Percentiles rank a stretch among this genome's conserved stretches.
Conservation (phyloP, 352 stramenopile genomes). For the Globisporangium acanthophoron region DNA sequence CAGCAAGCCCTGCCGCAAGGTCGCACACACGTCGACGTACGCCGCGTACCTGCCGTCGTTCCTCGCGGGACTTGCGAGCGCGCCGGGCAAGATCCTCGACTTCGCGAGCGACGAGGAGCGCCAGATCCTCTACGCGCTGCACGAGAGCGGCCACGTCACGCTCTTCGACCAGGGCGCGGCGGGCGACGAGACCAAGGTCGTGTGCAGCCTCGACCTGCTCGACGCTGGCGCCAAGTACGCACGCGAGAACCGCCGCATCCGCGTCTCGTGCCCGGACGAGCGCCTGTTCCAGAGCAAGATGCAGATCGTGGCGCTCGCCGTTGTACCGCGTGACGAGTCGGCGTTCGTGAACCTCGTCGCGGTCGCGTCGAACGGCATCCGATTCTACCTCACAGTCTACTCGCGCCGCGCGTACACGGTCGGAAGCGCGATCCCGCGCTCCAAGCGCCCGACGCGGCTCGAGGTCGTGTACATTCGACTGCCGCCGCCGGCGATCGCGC, state of each 20-base stretch:
- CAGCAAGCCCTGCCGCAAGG: slow-evolving; percentile 86
- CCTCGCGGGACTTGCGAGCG: slow-evolving; percentile 65
- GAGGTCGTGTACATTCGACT: slow-evolving; percentile 81
- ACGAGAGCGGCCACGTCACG: slow-evolving; percentile 67
- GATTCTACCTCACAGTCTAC: slow-evolving; percentile 92
- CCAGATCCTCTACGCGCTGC: slow-evolving; percentile 90
- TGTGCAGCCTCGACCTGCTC: slow-evolving; percentile 67
- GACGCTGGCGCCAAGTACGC: slow-evolving; percentile 73
- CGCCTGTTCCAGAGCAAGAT: slow-evolving; percentile 64
- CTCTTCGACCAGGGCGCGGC: slow-evolving; percentile 63
- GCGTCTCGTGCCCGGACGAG: slow-evolving; percentile 79
- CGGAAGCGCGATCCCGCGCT: slow-evolving; percentile 25
- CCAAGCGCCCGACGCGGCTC: slow-evolving; percentile 60
- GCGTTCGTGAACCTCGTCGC: slow-evolving; percentile 90
- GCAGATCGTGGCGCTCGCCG: slow-evolving; percentile 67
- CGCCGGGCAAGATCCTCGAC: slow-evolving; percentile 79
- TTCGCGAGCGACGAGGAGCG: slow-evolving; percentile 87
- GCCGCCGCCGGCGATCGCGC: slow-evolving; percentile 58
- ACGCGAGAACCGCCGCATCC: slow-evolving; percentile 73
- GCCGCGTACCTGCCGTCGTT: slow-evolving; percentile 77
- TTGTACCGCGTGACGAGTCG: slow-evolving; percentile 65
- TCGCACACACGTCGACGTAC: slow-evolving; percentile 88
- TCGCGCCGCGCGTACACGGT: slow-evolving; percentile 51
- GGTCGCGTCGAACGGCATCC: slow-evolving; percentile 89
- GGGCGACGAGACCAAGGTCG: slow-evolving; percentile 53